phyloP scores from a whole-genome alignment of 192 early-diverging fungal species.

The Chytriomyces confervae region DNA sequence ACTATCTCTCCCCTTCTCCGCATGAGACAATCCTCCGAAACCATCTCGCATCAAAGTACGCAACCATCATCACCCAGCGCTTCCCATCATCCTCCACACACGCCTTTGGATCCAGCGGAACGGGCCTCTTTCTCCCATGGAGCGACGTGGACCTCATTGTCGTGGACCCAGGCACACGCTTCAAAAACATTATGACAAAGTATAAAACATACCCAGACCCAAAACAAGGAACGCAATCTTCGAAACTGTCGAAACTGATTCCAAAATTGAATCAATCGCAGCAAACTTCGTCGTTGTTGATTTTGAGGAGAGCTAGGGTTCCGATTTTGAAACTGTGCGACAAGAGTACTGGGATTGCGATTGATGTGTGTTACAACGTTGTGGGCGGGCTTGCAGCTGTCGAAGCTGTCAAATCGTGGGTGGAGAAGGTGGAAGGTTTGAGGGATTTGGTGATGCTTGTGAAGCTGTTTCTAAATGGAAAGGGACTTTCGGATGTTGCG shows the following conservation, averaged over 20 bases:
- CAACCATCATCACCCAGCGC: neutral
- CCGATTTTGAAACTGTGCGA: conserved; percentile 32
- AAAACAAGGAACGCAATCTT: conserved; percentile 2
- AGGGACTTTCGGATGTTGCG: conserved; percentile 17
- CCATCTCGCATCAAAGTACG: conserved; percentile 3
- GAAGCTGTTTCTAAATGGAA: conserved; percentile 14
- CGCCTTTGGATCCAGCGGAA: conserved; percentile 25
- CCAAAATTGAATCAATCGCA: conserved; percentile 3
- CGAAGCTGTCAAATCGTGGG: conserved; percentile 8
- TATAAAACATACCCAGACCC: neutral
- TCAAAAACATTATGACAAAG: neutral
- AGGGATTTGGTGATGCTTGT: conserved; percentile 25
- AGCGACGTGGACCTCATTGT: conserved; percentile 20
- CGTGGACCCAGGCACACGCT: neutral
- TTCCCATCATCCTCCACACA: conserved; percentile 3
- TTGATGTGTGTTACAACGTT: conserved; percentile 25
- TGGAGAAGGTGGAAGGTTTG: conserved; percentile 10
- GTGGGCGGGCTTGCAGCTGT: conserved; percentile 3
- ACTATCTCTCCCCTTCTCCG: conserved; percentile 4
- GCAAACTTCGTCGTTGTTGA: neutral
- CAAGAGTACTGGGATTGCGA: neutral
- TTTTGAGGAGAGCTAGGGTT: conserved; percentile 14
- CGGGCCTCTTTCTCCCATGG: conserved; percentile 28
- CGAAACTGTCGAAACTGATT: conserved; percentile 30
- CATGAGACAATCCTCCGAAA: neutral